phyloP scores from a whole-genome alignment of 345 rosid species.

The Euphorbia lathyris region DNA sequence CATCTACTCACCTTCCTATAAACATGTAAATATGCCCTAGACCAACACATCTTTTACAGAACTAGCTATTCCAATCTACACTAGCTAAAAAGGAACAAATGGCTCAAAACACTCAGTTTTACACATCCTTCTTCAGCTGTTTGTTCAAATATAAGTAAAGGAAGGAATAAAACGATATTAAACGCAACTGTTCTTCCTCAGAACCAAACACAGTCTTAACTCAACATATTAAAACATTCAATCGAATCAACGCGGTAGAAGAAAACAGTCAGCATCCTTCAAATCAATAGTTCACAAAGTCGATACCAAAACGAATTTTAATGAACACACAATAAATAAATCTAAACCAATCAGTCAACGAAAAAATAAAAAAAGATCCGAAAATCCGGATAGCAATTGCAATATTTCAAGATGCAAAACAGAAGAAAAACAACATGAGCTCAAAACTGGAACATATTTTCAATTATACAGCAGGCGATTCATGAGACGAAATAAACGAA shows the following conservation, averaged over 20 bases:
- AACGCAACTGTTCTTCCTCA: neutral
- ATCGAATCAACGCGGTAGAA: neutral
- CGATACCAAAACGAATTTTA: neutral
- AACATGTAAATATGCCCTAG: neutral
- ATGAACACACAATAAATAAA: neutral
- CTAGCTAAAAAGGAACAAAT: neutral
- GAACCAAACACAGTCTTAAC: neutral
- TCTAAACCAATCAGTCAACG: neutral
- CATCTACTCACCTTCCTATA: too few species aligned
- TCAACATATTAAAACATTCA: neutral
- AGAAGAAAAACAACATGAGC: too few species aligned
- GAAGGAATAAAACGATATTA: neutral
- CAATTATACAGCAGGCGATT: neutral
- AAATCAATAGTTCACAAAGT: neutral
- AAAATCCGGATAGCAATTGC: neutral
- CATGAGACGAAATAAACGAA: neutral
- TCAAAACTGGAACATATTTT: too few species aligned
- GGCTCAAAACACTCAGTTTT: neutral
- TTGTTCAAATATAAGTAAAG: neutral
- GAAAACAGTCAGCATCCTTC: neutral
- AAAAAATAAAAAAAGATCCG: constrained; percentile 6
- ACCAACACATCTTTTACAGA: neutral
- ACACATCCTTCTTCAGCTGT: neutral
- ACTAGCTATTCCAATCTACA: neutral
- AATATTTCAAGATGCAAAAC: neutral